Base-by-base conservation (phyloP, 2,329 filamentous ascomycete species). In the Penicillium sp. region DNA sequence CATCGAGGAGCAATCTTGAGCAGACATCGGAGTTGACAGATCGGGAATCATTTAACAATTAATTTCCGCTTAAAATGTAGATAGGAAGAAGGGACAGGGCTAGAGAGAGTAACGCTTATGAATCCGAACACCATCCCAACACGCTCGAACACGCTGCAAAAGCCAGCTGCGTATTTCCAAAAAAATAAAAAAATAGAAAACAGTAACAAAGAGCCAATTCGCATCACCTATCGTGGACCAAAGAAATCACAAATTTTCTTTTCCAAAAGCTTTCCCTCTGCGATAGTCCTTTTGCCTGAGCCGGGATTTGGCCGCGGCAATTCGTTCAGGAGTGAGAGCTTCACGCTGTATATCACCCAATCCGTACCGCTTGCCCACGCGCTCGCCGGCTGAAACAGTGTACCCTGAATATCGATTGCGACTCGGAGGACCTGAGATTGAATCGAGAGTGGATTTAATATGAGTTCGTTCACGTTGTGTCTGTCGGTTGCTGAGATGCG, bases 291-390 rank as follows among this genome's bases (percentile, higher is more conserved):
- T 70, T 39, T 65, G 67, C 42, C 67, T 68, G 11, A 75, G 61
- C 35, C 72, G 64, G n/a, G 67, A 69, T 51, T 70, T 64, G 4
- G 73, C 72, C 9, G 69, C 69, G 3, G 70, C 61, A 48, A 65
- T 47, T 19, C 72, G 66, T 29, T 75, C 73, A 2, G 70, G 53
- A 5, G 70, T 59, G 10, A 73, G 55, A 4, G 56, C 50, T 23
- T 69, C 67, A 10, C 63, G 60, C 23, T 61, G 61, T 8, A 64
- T 14, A 51, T 62, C 59, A 16, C 59, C 47, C 3, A 68, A 47
- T 2, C 60, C 66, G 16, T 64, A 58, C 38, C 61, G 53, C 54
- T 64, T 63, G 7, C 51, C 56, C 5, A 56, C 40, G 27, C 65
- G 64, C 18, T 67, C 64, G 13, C 60, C 61, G 9, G 57, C 55